Evolutionary conservation across 768 basidiomycete species (phyloP).

Genomic region (Termitomyces sp.): DNA sequence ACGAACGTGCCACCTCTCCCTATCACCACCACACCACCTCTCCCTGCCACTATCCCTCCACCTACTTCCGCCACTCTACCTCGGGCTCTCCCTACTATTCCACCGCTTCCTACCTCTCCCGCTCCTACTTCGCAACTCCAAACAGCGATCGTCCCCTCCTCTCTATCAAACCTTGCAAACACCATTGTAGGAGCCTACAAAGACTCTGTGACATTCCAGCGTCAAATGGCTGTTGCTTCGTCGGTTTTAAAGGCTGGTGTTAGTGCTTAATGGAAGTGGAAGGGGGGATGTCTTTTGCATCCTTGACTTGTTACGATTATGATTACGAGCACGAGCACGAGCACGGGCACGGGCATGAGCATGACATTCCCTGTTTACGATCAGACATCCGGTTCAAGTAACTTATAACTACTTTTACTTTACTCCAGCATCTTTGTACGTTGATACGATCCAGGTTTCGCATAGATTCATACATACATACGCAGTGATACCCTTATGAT

Average conservation of each 20-base stretch:
- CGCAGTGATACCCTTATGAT: not conserved
- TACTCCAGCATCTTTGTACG: not conserved
- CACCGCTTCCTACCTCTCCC: too few species aligned
- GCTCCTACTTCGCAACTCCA: not conserved
- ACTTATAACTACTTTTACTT: not conserved
- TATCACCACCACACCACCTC: too few species aligned
- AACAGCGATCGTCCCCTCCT: not conserved
- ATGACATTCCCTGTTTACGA: not conserved
- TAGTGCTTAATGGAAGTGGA: not conserved
- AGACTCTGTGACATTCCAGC: slow-evolving; percentile 12
- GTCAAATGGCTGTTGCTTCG: not conserved
- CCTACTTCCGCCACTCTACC: not conserved
- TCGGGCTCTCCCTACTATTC: too few species aligned
- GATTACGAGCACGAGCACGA: not conserved
- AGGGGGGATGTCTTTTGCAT: too few species aligned
- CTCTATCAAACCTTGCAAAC: slow-evolving; percentile 5
- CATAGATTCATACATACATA: not conserved
- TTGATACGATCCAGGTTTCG: not conserved
- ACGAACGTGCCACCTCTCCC: too few species aligned
- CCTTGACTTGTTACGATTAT: not conserved
- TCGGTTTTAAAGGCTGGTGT: not conserved
- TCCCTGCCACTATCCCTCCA: too few species aligned
- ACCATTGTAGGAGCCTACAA: slow-evolving; percentile 8
- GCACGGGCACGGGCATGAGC: not conserved
- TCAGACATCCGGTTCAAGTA: too few species aligned